Evolutionary conservation across 371 early-diverging fungal genomes (phyloP).

Genomic region (Mucor mucedo): DNA sequence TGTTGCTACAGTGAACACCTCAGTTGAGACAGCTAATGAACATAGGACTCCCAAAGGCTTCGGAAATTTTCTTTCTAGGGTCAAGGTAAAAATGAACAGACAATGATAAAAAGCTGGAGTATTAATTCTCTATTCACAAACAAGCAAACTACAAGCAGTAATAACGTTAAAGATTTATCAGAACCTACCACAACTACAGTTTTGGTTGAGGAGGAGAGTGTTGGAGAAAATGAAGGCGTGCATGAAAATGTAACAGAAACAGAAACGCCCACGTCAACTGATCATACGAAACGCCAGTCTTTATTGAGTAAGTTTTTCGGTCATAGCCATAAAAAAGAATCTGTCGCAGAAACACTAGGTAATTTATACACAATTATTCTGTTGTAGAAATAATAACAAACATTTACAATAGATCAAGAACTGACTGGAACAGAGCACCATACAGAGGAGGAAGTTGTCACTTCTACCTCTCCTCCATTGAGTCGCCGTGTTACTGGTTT

Average conservation of each 20-base stretch:
- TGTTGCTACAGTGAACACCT: slow-evolving; percentile 1
- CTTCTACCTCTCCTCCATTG: slow-evolving; percentile 26
- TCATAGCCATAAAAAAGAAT: slow-evolving; percentile 17
- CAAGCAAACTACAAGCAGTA: slow-evolving; percentile 16
- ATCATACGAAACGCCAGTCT: slow-evolving; percentile 30
- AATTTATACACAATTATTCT: background rate
- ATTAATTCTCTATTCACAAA: background rate
- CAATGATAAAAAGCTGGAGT: background rate
- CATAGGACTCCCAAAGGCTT: slow-evolving; percentile 18
- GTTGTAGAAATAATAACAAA: background rate
- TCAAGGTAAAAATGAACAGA: background rate
- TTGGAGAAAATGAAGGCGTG: slow-evolving; percentile 3
- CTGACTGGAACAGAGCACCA: background rate
- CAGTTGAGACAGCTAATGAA: slow-evolving; percentile 4
- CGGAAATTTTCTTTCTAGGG: slow-evolving; percentile 15
- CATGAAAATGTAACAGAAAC: slow-evolving; percentile 11
- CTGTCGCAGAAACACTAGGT: slow-evolving; percentile 14
- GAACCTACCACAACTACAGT: slow-evolving; percentile 5
- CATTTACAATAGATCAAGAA: background rate
- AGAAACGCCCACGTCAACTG: slow-evolving; percentile 18
- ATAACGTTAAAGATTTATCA: slow-evolving; percentile 12
- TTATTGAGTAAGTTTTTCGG: slow-evolving; percentile 27
- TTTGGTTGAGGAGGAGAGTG: slow-evolving; percentile 1
- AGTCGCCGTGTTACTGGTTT: slow-evolving; percentile 27
- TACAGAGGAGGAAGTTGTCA: background rate